Evolutionary conservation across 1,139 yeast species (phyloP).

Genomic region (Hyphopichia burtonii): DNA sequence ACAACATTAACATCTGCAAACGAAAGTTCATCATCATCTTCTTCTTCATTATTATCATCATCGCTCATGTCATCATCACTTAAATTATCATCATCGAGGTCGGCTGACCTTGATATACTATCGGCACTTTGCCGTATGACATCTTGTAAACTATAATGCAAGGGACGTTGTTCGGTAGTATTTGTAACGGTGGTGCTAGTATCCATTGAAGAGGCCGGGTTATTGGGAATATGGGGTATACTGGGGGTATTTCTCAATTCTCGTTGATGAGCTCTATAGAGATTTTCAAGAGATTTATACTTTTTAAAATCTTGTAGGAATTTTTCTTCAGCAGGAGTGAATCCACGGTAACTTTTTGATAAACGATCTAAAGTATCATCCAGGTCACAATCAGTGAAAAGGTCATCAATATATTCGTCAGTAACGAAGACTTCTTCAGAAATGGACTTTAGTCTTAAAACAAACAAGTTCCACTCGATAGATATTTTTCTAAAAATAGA

Average conservation of each 20-base stretch:
- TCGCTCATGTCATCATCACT: slow-evolving; percentile 5
- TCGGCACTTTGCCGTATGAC: slow-evolving; percentile 20
- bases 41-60: not conserved
- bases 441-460: slow-evolving; percentile 32
- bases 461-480: slow-evolving; percentile 32
- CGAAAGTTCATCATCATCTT: too few relatives aligned
- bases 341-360: slow-evolving; percentile 19
- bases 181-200: not conserved
- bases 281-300: slow-evolving; percentile 34
- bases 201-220: not conserved
- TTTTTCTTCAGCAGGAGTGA: slow-evolving; percentile 30
- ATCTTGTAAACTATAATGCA: slow-evolving; percentile 20
- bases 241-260: slow-evolving; percentile 4
- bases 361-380: slow-evolving; percentile 28
- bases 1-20: slow-evolving; percentile 28
- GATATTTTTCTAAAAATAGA: slow-evolving; percentile 35
- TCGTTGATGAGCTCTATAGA: slow-evolving; percentile 23
- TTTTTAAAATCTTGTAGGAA: slow-evolving; percentile 35
- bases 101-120: not conserved
- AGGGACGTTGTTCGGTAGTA: not conserved
- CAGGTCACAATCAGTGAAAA: slow-evolving; percentile 39
- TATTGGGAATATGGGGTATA: not conserved
- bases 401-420: slow-evolving; percentile 42
- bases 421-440: slow-evolving; percentile 44
- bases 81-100: slow-evolving; percentile 21